These are phyloP conservation scores for Coemansia sp. DNA, from an alignment of 192 early-diverging fungal genomes.

Conservation along the genomic window DNA sequence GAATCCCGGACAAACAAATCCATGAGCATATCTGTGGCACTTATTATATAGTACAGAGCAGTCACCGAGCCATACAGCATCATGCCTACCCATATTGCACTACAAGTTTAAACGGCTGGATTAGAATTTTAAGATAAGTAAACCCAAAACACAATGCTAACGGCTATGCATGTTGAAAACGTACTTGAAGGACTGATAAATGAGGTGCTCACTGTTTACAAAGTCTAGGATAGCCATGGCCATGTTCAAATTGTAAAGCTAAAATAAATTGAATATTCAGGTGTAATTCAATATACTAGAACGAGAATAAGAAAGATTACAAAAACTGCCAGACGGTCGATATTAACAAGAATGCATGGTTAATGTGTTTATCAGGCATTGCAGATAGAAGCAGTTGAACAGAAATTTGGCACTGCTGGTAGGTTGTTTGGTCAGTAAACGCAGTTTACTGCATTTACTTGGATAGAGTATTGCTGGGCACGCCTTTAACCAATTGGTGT, in stretches of 20 bases:
- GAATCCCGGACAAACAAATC: constrained; percentile 40
- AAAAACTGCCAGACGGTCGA: neutral
- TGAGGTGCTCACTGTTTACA: constrained; percentile 20
- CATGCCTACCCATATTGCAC: constrained; percentile 40
- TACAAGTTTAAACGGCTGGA: constrained; percentile 7
- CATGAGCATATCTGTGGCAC: constrained; percentile 29
- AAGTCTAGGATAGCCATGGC: constrained; percentile 15
- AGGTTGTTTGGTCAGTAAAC: neutral
- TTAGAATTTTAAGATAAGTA: neutral
- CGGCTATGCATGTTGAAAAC: neutral
- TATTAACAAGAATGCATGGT: neutral
- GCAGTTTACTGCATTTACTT: neutral
- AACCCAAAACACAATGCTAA: neutral
- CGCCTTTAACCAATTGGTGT: neutral
- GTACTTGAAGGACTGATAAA: constrained; percentile 36
- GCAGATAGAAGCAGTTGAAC: neutral
- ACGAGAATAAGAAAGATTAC: neutral
- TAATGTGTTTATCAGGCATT: neutral
- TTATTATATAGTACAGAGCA: constrained; percentile 27
- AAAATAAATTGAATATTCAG: neutral
- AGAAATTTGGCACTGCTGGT: neutral
- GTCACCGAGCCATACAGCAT: constrained; percentile 44
- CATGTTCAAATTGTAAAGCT: constrained; percentile 7
- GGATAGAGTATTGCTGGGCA: neutral
- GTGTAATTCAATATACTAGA: neutral